Percentiles rank a stretch among this genome's conserved stretches.
Evolutionary conservation across 495 filamentous ascomycete species (phyloP).

Genomic region (Aspergillus indologenus): DNA sequence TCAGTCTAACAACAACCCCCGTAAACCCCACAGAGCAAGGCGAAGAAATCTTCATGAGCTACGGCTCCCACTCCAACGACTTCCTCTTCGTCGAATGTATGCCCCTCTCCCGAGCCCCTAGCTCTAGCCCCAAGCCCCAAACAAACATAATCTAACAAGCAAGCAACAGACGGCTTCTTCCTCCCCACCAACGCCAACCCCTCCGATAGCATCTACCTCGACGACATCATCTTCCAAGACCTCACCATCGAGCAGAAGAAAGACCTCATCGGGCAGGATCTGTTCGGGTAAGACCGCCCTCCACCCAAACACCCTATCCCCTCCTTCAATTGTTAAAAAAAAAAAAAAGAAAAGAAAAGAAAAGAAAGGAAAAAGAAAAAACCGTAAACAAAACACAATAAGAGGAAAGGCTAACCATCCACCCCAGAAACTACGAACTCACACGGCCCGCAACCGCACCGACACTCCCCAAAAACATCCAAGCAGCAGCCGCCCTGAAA

Average conservation of each 20-base stretch:
- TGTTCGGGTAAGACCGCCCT: background rate
- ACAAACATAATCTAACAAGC: background rate
- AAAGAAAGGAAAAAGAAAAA: no score
- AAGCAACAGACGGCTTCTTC: constrained; percentile 59
- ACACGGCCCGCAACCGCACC: background rate
- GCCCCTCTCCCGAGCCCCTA: constrained; percentile 1
- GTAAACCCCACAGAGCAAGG: constrained; percentile 33
- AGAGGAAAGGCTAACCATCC: no score
- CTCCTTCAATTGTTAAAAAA: no score
- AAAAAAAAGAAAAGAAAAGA: no score
- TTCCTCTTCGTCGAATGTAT: constrained; percentile 68
- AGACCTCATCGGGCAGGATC: constrained; percentile 48
- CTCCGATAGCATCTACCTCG: constrained; percentile 59
- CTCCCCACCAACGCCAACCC: constrained; percentile 59
- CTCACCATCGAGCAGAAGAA: constrained; percentile 40
- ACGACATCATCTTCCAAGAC: constrained; percentile 54
- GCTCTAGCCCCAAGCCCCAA: background rate
- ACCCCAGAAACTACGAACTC: background rate
- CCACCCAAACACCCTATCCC: no score
- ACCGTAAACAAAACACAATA: no score
- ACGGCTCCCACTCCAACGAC: constrained; percentile 72
- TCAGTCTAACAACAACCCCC: no score
- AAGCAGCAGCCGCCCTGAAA: constrained; percentile 49
- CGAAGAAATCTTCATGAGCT: constrained; percentile 70
- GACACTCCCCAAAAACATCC: background rate